These are phyloP conservation scores for Cytidiella melzeri DNA, from an alignment of 768 basidiomycete species.

Conservation along the genomic window DNA sequence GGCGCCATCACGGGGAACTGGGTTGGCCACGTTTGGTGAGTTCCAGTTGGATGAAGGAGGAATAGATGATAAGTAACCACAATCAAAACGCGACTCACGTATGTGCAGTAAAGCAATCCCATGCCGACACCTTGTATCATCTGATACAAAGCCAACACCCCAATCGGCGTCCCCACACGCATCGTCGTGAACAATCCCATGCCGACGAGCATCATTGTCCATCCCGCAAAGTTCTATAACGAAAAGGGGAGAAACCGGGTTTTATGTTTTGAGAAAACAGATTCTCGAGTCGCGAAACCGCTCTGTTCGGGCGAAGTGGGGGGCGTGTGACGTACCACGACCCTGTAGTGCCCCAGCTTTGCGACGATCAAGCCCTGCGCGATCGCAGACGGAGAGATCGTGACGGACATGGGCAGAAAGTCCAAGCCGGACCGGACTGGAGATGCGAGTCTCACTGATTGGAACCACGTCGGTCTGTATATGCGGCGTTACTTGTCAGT, in stretches of 20 bases:
- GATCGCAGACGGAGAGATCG: slow-evolving; percentile 5
- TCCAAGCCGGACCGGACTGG: slow-evolving; percentile 1
- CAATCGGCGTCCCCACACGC: background rate
- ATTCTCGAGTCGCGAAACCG: background rate
- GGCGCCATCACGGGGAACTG: slow-evolving; percentile 9
- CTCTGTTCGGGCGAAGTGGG: background rate
- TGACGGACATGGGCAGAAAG: slow-evolving; percentile 4
- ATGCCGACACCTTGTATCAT: slow-evolving; percentile 9
- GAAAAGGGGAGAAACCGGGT: background rate
- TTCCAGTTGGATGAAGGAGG: background rate
- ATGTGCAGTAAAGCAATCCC: slow-evolving; percentile 5
- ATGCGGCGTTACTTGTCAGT: background rate
- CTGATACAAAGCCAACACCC: slow-evolving; percentile 1
- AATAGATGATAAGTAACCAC: background rate
- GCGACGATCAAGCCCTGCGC: slow-evolving; percentile 6
- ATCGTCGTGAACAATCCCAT: slow-evolving; percentile 7
- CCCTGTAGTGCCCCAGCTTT: slow-evolving; percentile 1
- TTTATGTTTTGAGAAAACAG: background rate
- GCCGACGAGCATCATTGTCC: slow-evolving; percentile 7
- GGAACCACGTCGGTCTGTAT: slow-evolving; percentile 4
- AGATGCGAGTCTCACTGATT: background rate
- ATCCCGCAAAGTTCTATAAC: slow-evolving; percentile 7
- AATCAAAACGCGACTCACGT: background rate
- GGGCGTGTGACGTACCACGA: slow-evolving; percentile 1
- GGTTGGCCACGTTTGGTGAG: background rate